Conservation (phyloP, 768 basidiomycete genomes). For the Xerocomus potaroensis region DNA sequence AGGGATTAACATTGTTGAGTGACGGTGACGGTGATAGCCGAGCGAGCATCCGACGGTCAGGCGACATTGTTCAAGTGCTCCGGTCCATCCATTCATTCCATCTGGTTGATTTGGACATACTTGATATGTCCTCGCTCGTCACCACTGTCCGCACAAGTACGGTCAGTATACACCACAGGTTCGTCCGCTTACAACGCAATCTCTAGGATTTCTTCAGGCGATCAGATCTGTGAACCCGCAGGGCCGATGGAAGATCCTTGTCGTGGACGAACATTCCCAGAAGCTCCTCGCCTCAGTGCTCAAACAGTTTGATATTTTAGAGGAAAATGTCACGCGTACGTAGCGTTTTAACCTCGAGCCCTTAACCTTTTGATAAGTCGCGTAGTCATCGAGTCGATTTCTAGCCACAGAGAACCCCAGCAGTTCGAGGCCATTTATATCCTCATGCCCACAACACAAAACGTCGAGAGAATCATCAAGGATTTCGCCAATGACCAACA, state of each 20-base stretch:
- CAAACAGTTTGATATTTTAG: conserved; percentile 90
- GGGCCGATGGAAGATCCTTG: conserved; percentile 93
- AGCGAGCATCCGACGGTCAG: conserved; percentile 2
- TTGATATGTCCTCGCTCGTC: conserved; percentile 43
- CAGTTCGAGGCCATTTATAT: conserved; percentile 91
- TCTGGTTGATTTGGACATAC: neutral
- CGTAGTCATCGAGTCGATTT: conserved; percentile 89
- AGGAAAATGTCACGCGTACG: conserved; percentile 95
- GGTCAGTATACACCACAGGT: conserved; percentile 11
- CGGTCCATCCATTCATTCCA: neutral
- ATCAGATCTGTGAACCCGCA: conserved; percentile 85
- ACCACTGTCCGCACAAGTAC: conserved; percentile 43
- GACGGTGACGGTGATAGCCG: conserved; percentile 11
- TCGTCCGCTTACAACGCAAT: conserved; percentile 1
- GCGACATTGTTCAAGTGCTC: too few relatives aligned
- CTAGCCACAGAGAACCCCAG: conserved; percentile 77
- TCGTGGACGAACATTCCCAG: conserved; percentile 92
- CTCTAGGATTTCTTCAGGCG: conserved; percentile 77
- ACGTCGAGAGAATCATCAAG: conserved; percentile 84
- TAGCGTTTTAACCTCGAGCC: conserved; percentile 10
- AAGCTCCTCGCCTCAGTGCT: conserved; percentile 78
- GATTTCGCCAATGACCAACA: conserved; percentile 69
- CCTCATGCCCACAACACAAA: conserved; percentile 91
- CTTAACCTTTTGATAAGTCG: conserved; percentile 7
- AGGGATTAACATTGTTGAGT: neutral